Conservation (phyloP, 805 yeast genomes). For the Jamesozyma gamospora region DNA sequence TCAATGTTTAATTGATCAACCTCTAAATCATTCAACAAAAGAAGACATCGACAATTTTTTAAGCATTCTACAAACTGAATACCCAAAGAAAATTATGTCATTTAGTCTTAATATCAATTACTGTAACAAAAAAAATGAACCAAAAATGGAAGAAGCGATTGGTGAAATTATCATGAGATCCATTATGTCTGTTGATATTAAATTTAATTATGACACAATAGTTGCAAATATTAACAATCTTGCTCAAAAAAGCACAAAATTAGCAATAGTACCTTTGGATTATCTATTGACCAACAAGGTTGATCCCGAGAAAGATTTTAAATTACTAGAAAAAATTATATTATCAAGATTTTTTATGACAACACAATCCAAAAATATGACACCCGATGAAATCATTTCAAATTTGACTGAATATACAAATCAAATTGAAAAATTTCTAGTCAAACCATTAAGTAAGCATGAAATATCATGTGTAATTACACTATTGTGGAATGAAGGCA, state of each 20-base stretch:
- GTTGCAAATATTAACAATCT: constrained; percentile 24
- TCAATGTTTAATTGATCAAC: constrained; percentile 20
- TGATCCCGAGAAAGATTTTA: constrained; percentile 19
- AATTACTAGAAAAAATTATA: constrained; percentile 23
- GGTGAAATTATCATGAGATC: constrained; percentile 31
- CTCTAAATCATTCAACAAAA: neutral
- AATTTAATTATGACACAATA: constrained; percentile 15
- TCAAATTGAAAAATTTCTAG: constrained; percentile 23
- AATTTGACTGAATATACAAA: constrained; percentile 19
- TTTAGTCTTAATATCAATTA: constrained; percentile 24
- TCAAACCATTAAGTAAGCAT: constrained; percentile 19
- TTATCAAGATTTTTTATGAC: constrained; percentile 20
- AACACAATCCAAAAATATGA: constrained; percentile 18
- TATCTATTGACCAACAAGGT: constrained; percentile 29
- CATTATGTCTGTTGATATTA: constrained; percentile 25
- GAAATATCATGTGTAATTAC: constrained; percentile 29
- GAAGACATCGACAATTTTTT: constrained; percentile 14
- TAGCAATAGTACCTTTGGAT: constrained; percentile 29
- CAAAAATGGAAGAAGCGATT: constrained; percentile 7
- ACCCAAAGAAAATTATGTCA: constrained; percentile 25
- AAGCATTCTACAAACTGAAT: constrained; percentile 18
- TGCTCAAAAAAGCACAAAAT: constrained; percentile 15
- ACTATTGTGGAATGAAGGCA: constrained; percentile 34
- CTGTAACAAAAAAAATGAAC: constrained; percentile 3
- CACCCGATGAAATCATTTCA: constrained; percentile 13